These are phyloP conservation scores for Fusarium domesticum DNA, from an alignment of 2,329 filamentous ascomycete species.

Conservation along the genomic window DNA sequence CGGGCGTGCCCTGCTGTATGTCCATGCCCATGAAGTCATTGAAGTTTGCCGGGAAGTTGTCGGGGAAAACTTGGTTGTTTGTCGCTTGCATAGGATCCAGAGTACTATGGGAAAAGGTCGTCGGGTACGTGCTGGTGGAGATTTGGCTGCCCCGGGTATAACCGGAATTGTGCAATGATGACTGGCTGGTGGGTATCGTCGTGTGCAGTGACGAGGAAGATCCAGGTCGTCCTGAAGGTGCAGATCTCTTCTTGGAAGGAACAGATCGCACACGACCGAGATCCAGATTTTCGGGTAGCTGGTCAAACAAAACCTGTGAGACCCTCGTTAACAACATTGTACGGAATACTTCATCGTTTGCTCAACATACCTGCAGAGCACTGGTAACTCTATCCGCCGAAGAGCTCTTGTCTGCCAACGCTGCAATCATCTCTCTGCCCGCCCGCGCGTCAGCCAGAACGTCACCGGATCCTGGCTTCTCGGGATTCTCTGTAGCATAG, in stretches of 20 bases:
- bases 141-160: conserved; percentile 32
- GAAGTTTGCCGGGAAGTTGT: conserved; percentile 40
- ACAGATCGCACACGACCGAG: conserved; percentile 40
- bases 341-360: conserved; percentile 15
- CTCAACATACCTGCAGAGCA: conserved; percentile 68
- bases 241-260: conserved; percentile 55
- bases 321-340: conserved; percentile 1
- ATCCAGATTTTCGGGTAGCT: conserved; percentile 71
- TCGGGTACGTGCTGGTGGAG: conserved; percentile 28
- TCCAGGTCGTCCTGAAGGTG: conserved; percentile 39
- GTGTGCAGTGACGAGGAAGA: conserved; percentile 30
- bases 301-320: conserved; percentile 73
- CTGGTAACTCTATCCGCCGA: conserved; percentile 83
- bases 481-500: conserved; percentile 76
- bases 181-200: conserved; percentile 32
- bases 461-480: conserved; percentile 70
- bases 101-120: conserved; percentile 31
- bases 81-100: conserved; percentile 34
- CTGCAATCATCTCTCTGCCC: conserved; percentile 77
- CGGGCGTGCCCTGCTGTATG: conserved; percentile 42
- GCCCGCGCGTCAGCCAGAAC: conserved; percentile 81
- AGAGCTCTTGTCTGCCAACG: conserved; percentile 77
- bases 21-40: conserved; percentile 47
- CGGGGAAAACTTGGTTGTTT: conserved; percentile 33
- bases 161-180: conserved; percentile 35